Conservation (phyloP, 495 filamentous ascomycete species). For the Rhizodiscina lignyota region DNA sequence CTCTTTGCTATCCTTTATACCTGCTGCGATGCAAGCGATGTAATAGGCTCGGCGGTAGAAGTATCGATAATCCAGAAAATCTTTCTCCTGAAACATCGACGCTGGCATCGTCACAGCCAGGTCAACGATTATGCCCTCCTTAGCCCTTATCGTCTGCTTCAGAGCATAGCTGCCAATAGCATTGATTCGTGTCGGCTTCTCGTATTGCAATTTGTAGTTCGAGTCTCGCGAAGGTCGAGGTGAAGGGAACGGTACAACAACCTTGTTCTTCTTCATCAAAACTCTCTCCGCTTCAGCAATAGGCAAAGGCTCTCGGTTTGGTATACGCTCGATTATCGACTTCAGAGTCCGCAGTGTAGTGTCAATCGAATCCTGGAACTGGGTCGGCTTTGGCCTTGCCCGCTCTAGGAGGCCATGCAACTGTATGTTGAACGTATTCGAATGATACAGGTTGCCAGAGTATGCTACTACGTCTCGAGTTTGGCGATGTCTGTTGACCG, state of each 20-base stretch:
- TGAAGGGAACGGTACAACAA: constrained; percentile 65
- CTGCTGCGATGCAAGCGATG: constrained; percentile 58
- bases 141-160: constrained; percentile 49
- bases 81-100: constrained; percentile 76
- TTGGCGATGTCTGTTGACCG: no score
- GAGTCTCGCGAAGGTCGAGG: constrained; percentile 54
- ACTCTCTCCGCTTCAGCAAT: constrained; percentile 48
- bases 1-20: constrained; percentile 39
- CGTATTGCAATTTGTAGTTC: constrained; percentile 67
- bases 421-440: constrained; percentile 72
- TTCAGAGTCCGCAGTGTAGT: constrained; percentile 57
- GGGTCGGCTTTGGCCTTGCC: constrained; percentile 50
- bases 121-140: constrained; percentile 47
- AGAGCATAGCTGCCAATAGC: constrained; percentile 77
- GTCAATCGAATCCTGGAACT: constrained; percentile 46
- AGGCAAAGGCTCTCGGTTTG: constrained; percentile 33
- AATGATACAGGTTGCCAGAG: constrained; percentile 32
- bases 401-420: constrained; percentile 66
- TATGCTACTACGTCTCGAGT: constrained; percentile 15
- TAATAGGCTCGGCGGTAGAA: constrained; percentile 94
- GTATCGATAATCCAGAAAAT: constrained; percentile 83
- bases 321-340: constrained; percentile 52
- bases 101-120: constrained; percentile 72
- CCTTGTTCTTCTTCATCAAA: constrained; percentile 44
- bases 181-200: constrained; percentile 61